Evolutionary conservation across 2,329 filamentous ascomycete species (phyloP).

Genomic region (Exophiala xenobiotica): DNA sequence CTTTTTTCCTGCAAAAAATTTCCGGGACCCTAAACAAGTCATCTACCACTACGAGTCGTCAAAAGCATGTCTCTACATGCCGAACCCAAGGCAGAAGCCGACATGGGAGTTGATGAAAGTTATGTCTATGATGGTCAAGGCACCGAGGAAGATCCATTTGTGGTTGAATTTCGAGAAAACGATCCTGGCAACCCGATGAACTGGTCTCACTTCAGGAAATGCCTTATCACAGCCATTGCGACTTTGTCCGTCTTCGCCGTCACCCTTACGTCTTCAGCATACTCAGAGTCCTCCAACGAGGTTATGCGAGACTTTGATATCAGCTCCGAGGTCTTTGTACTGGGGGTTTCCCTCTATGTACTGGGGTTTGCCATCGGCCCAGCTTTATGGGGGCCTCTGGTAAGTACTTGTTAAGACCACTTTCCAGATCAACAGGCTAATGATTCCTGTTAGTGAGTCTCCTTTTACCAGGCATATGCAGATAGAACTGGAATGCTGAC

Average conservation of each 20-base stretch:
- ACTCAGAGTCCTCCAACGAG: constrained; percentile 57
- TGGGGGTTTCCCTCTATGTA: constrained; percentile 51
- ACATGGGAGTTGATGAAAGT: background rate
- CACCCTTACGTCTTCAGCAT: constrained; percentile 54
- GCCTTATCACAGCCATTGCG: constrained; percentile 37
- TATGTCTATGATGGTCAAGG: constrained; percentile 35
- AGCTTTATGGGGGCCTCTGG: constrained; percentile 45
- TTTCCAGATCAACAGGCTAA: background rate
- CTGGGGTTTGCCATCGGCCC: constrained; percentile 61
- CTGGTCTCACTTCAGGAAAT: constrained; percentile 39
- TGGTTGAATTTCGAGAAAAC: constrained; percentile 43
- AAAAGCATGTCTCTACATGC: background rate
- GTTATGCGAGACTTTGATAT: constrained; percentile 52
- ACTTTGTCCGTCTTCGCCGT: constrained; percentile 58
- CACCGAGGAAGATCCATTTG: constrained; percentile 44
- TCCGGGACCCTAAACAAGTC: background rate
- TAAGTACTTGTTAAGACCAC: constrained; percentile 2
- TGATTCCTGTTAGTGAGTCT: background rate
- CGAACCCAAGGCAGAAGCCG: background rate
- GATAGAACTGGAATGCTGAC: background rate
- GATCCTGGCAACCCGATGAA: constrained; percentile 45
- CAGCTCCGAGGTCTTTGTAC: constrained; percentile 45
- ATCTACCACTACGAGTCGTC: background rate
- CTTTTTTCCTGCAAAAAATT: background rate
- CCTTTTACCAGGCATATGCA: background rate